Evolutionary conservation across 1,139 yeast genomes (phyloP).

Genomic region (Saccharomycopsis hybrid): DNA sequence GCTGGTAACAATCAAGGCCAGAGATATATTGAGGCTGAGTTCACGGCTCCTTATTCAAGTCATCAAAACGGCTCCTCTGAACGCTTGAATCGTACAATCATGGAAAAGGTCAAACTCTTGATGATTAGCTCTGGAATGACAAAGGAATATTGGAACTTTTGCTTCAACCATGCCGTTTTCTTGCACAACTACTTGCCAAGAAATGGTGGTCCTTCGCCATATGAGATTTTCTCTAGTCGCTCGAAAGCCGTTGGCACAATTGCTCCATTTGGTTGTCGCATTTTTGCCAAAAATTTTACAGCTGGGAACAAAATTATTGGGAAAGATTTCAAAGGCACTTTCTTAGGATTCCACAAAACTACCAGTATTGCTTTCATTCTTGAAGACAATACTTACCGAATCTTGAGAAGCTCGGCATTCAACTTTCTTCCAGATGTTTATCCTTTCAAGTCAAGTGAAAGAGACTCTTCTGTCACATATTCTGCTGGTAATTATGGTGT

Average conservation of each 20-base stretch:
- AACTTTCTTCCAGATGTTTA: not conserved
- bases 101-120: constrained; percentile 1
- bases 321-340: not conserved
- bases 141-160: too few species aligned
- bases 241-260: not conserved
- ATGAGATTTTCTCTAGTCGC: not conserved
- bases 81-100: not conserved
- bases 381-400: not conserved
- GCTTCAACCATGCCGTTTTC: not conserved
- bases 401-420: not conserved
- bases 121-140: not conserved
- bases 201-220: not conserved
- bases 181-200: constrained; percentile 1
- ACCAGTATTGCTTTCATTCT: not conserved
- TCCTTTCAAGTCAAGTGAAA: not conserved
- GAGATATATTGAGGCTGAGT: constrained; percentile 1
- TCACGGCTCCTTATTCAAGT: not conserved
- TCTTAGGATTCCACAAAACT: not conserved
- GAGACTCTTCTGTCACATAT: not conserved
- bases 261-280: not conserved
- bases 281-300: not conserved
- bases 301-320: not conserved
- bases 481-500: not conserved
- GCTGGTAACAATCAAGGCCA: not conserved
- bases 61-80: not conserved